Evolutionary conservation across 2,329 filamentous ascomycete genomes (phyloP).

Genomic region (Pezizomycotina sp.): DNA sequence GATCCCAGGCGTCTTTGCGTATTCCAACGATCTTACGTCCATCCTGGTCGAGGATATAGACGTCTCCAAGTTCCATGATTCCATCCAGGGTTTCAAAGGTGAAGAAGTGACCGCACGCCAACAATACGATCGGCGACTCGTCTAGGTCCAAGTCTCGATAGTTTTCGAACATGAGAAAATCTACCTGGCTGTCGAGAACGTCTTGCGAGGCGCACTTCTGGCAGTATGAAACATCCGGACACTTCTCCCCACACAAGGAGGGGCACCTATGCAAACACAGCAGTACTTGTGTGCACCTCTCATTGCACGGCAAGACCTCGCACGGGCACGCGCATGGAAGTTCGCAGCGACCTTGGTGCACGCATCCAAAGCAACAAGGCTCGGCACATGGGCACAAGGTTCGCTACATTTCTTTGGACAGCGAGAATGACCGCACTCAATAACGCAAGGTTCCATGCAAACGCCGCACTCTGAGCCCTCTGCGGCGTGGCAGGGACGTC

Average conservation of each 20-base stretch:
- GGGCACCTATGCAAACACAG: constrained; percentile 48
- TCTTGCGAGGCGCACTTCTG: constrained; percentile 37
- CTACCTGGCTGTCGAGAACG: constrained; percentile 36
- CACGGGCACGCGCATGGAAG: constrained; percentile 49
- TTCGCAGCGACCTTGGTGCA: constrained; percentile 34
- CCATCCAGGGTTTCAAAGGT: constrained; percentile 46
- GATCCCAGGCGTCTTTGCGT: constrained; percentile 9
- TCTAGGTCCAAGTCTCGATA: constrained; percentile 45
- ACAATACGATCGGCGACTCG: constrained; percentile 45
- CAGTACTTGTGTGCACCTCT: constrained; percentile 39
- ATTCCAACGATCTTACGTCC: constrained; percentile 5
- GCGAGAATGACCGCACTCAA: constrained; percentile 39
- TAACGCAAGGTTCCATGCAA: constrained; percentile 38
- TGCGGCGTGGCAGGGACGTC: constrained; percentile 36
- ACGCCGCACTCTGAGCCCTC: constrained; percentile 31
- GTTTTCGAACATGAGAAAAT: constrained; percentile 38
- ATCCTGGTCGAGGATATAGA: constrained; percentile 31
- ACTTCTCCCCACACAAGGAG: constrained; percentile 47
- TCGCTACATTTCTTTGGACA: constrained; percentile 43
- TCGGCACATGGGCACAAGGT: constrained; percentile 47
- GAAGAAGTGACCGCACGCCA: constrained; percentile 46
- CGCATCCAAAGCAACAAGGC: constrained; percentile 39
- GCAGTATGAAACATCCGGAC: constrained; percentile 39
- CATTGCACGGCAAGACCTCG: constrained; percentile 47
- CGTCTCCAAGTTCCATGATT: constrained; percentile 38